phyloP scores from a whole-genome alignment of 2,329 filamentous ascomycete genomes.

The Trichophyton benhamiae region DNA sequence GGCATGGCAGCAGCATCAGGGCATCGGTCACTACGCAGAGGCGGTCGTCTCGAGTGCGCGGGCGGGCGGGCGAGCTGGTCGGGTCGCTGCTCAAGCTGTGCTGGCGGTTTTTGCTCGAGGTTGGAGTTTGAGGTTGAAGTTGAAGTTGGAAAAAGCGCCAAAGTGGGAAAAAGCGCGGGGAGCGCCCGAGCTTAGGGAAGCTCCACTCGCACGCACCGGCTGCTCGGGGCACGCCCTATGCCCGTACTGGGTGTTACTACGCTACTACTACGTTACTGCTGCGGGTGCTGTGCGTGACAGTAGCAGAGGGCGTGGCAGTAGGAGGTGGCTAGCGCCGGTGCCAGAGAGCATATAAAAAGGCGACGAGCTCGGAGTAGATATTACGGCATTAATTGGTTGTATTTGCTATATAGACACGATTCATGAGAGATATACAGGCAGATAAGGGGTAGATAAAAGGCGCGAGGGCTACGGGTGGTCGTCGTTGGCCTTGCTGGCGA shows the following conservation, averaged over 20 bases:
- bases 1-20: constrained; percentile 48
- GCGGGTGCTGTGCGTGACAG: no score
- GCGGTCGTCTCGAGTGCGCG: background rate
- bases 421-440: background rate
- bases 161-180: background rate
- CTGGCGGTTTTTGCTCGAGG: background rate
- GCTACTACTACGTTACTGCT: no score
- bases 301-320: background rate
- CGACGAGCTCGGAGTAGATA: no score
- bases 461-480: constrained; percentile 20
- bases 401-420: background rate
- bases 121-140: constrained; percentile 1
- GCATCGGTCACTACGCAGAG: background rate
- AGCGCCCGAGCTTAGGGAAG: background rate
- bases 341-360: background rate
- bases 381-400: no score
- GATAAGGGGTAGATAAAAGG: no score
- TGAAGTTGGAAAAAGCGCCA: background rate
- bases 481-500: constrained; percentile 64
- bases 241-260: no score
- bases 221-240: background rate
- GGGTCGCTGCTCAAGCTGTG: background rate
- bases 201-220: background rate
- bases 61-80: no score
- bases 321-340: background rate